phyloP scores from a whole-genome alignment of 192 early-diverging fungal species.

The Coemansia sp. region DNA sequence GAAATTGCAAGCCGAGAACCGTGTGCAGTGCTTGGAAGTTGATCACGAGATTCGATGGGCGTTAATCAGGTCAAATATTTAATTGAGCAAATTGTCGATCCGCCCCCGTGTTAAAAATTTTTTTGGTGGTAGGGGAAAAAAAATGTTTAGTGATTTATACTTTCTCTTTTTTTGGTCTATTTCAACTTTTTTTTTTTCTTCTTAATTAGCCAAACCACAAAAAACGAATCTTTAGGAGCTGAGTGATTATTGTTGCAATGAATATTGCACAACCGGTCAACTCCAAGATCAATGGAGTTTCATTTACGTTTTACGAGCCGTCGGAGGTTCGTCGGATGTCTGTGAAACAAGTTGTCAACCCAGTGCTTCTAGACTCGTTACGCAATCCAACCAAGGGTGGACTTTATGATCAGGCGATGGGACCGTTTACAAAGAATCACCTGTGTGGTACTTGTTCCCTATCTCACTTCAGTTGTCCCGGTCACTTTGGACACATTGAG shows the following conservation, averaged over 20 bases:
- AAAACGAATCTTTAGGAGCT: background rate
- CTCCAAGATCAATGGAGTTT: constrained; percentile 79
- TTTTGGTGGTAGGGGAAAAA: constrained; percentile 12
- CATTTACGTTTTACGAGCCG: constrained; percentile 89
- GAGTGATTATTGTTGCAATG: constrained; percentile 49
- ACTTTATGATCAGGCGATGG: constrained; percentile 92
- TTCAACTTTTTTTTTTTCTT: background rate
- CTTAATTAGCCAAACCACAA: background rate
- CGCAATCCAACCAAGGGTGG: constrained; percentile 90
- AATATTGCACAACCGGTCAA: constrained; percentile 86
- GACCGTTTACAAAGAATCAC: constrained; percentile 83
- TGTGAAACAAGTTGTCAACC: constrained; percentile 92
- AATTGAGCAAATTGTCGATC: background rate
- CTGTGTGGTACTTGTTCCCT: constrained; percentile 85
- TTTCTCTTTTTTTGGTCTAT: constrained; percentile 8
- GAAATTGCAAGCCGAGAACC: constrained; percentile 32
- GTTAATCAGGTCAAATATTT: constrained; percentile 22
- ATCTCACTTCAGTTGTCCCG: constrained; percentile 83
- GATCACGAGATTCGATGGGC: constrained; percentile 20
- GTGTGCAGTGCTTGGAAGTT: background rate
- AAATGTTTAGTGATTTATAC: background rate
- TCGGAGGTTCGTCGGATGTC: constrained; percentile 91
- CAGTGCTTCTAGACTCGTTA: constrained; percentile 83
- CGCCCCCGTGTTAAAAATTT: background rate
- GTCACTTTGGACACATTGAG: constrained; percentile 98